Evolutionary conservation across 805 yeast species (phyloP).

Genomic region (Candida mattraensis): DNA sequence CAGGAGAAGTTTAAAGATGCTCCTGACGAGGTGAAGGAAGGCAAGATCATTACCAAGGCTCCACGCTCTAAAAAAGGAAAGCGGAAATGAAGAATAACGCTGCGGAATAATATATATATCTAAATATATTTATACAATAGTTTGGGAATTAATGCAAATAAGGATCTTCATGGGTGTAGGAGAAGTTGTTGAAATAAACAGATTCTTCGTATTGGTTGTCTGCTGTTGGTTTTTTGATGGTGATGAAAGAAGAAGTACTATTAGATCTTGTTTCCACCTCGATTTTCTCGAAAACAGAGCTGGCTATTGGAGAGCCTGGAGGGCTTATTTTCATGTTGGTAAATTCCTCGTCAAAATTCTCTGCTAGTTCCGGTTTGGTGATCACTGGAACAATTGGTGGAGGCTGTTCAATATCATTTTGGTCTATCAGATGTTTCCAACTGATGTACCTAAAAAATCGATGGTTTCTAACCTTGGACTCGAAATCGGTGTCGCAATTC

Average conservation of each 20-base stretch:
- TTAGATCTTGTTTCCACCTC: constrained; percentile 32
- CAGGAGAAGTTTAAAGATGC: constrained; percentile 72
- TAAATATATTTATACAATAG: constrained; percentile 1
- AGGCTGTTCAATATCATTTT: constrained; percentile 52
- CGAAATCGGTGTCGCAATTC: constrained; percentile 55
- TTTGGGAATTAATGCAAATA: constrained; percentile 6
- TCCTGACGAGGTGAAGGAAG: constrained; percentile 70
- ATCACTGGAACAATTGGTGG: constrained; percentile 87
- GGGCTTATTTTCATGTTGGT: constrained; percentile 62
- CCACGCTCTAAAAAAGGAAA: constrained; percentile 10
- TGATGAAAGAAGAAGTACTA: constrained; percentile 33
- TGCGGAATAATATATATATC: background rate
- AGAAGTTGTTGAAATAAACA: constrained; percentile 35
- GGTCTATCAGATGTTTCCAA: constrained; percentile 59
- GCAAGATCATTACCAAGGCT: constrained; percentile 52
- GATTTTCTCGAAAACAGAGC: constrained; percentile 27
- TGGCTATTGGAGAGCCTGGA: constrained; percentile 34
- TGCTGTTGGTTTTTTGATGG: constrained; percentile 30
- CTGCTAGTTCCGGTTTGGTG: constrained; percentile 80
- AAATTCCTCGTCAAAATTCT: constrained; percentile 79
- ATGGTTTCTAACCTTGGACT: constrained; percentile 53
- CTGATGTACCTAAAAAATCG: constrained; percentile 74
- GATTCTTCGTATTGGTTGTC: constrained; percentile 30
- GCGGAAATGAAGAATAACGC: constrained; percentile 6
- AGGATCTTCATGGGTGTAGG: constrained; percentile 30